Evolutionary conservation across 768 basidiomycete species (phyloP), one percentile per base, ranked within the genome.

Genomic region (Boletus vermiculosoides): DNA sequence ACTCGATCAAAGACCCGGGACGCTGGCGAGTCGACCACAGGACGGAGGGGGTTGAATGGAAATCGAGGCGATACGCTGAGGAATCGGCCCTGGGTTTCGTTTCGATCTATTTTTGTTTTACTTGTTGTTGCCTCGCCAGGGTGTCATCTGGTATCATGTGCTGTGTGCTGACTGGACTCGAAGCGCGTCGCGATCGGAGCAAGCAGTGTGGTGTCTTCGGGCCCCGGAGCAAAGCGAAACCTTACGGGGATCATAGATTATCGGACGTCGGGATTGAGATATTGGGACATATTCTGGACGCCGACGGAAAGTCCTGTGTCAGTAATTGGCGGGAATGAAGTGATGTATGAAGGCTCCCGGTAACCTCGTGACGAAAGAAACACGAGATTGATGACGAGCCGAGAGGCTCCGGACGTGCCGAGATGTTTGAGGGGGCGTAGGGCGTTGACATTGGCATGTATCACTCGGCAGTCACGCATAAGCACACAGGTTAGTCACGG

Each of bases 191-290:
- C 49, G 34, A 15, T 25, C 36, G 44, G 39, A 22, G 42, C 30
- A 33, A 30, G 12, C 31, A 31, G 46, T 33, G 25, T 30, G 44
- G 47, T 28, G 23, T 37, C 31, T 33, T 37, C 52, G 53, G 54
- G 33, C n/a, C n/a, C n/a, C n/a, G n/a, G n/a, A n/a, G 20, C 23
- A 63, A 41, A 20, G 31, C 61, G 40, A 58, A 48, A 54, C 56
- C 31, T 34, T 36, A 49, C 33, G 18, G 59, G 15, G 25, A n/a
- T 34, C 18, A 23, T 25, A 23, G 41, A 22, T 41, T 23, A 44
- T 49, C 47, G 54, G 45, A 54, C 45, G 13, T 54, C 54, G 58
- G 22, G 48, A 45, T 22, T n/a, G 37, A 11, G 33, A 15, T 39
- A n/a, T n/a, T n/a, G n/a, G n/a, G n/a, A n/a, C n/a, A n/a, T n/a